Conservation (phyloP, 2,329 filamentous ascomycete genomes). For the Falciphora oryzae region DNA sequence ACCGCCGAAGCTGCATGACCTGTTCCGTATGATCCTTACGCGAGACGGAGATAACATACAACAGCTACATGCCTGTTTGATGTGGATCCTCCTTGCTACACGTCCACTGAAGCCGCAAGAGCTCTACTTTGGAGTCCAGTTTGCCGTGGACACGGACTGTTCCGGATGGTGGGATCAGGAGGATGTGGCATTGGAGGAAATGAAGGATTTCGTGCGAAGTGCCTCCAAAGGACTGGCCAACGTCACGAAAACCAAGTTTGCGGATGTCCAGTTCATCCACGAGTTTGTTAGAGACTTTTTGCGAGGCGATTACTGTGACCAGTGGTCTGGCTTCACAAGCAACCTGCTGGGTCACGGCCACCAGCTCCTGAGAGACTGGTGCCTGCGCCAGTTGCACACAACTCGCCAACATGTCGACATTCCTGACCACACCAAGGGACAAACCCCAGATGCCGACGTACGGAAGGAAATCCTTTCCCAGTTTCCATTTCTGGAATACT, state of each 20-base stretch:
- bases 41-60: conserved; percentile 38
- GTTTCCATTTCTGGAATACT: conserved; percentile 42
- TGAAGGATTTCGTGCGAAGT: conserved; percentile 29
- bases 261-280: conserved; percentile 47
- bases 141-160: conserved; percentile 9
- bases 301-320: conserved; percentile 27
- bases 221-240: conserved; percentile 47
- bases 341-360: conserved; percentile 31
- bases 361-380: conserved; percentile 38
- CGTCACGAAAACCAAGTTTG: conserved; percentile 22
- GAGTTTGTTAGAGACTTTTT: conserved; percentile 45
- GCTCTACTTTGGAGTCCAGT: conserved; percentile 37
- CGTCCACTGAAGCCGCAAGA: conserved; percentile 36
- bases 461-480: neutral
- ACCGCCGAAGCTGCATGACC: conserved; percentile 32
- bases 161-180: conserved; percentile 17
- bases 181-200: conserved; percentile 13
- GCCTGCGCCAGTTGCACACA: conserved; percentile 30
- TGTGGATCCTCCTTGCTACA: conserved; percentile 48
- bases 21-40: conserved; percentile 46
- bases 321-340: conserved; percentile 24
- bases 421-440: neutral
- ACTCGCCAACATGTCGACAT: neutral
- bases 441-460: neutral
- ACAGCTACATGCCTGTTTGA: conserved; percentile 38